phyloP scores from a whole-genome alignment of 352 stramenopile genomes.

The Phytophthora foliorum region DNA sequence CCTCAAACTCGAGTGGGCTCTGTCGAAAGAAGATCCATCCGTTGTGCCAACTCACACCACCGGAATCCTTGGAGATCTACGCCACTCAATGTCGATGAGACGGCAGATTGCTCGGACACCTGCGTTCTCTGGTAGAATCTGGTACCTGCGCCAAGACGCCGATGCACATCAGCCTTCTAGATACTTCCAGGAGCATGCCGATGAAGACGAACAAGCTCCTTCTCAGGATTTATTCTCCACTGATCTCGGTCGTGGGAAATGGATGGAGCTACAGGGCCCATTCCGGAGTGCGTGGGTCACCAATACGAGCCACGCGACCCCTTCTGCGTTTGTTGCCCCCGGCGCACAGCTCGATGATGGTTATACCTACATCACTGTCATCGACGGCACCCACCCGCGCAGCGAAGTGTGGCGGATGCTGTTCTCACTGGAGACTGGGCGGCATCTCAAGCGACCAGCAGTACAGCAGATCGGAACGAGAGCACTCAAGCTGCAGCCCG shows the following conservation, averaged over 20 bases:
- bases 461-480: constrained; percentile 44
- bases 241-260: constrained; percentile 31
- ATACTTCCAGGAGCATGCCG: constrained; percentile 46
- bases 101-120: constrained; percentile 47
- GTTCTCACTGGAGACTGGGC: constrained; percentile 43
- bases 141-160: constrained; percentile 33
- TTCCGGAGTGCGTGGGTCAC: constrained; percentile 58
- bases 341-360: constrained; percentile 51
- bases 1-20: constrained; percentile 74
- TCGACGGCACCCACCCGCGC: constrained; percentile 32
- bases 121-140: constrained; percentile 47
- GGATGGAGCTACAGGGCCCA: constrained; percentile 32
- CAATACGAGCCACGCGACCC: constrained; percentile 48
- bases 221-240: constrained; percentile 31
- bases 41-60: constrained; percentile 58
- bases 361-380: constrained; percentile 51
- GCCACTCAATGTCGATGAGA: constrained; percentile 58
- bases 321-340: constrained; percentile 48
- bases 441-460: constrained; percentile 34
- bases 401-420: constrained; percentile 40
- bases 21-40: constrained; percentile 58
- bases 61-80: constrained; percentile 54
- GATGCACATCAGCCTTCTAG: constrained; percentile 19
- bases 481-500: constrained; percentile 21
- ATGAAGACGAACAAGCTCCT: constrained; percentile 4